These are phyloP conservation scores for Cubamyces lactineus DNA, from an alignment of 768 basidiomycete genomes.

Conservation along the genomic window DNA sequence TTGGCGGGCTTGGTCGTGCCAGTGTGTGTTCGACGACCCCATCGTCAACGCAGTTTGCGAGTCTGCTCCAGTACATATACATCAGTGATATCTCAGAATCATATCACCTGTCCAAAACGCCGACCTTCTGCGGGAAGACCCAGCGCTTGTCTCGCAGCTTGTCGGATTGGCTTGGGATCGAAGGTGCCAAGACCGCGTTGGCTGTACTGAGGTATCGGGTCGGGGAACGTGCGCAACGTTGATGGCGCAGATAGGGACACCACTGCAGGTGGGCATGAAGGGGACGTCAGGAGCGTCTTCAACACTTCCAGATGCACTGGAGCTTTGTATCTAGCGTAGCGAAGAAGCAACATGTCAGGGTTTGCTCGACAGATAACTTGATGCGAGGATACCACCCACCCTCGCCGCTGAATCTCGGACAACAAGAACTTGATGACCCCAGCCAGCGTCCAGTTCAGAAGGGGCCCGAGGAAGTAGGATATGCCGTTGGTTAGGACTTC, in stretches of 20 bases:
- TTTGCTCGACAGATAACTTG: too few species aligned
- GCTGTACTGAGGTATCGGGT: slow-evolving; percentile 34
- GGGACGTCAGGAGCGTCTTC: slow-evolving; percentile 64
- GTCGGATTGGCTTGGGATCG: slow-evolving; percentile 38
- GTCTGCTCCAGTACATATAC: background rate
- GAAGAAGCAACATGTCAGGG: too few species aligned
- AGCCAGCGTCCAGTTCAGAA: slow-evolving; percentile 80
- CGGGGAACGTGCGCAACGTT: slow-evolving; percentile 51
- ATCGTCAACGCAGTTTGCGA: slow-evolving; percentile 1
- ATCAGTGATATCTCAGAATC: background rate
- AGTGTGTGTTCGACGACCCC: slow-evolving; percentile 24
- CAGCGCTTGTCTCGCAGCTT: slow-evolving; percentile 42
- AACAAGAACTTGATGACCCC: slow-evolving; percentile 69
- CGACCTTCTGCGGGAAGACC: slow-evolving; percentile 34
- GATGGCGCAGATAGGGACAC: slow-evolving; percentile 61
- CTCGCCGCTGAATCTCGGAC: slow-evolving; percentile 58
- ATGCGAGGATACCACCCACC: slow-evolving; percentile 42
- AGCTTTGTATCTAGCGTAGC: slow-evolving; percentile 51
- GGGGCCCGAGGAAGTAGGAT: slow-evolving; percentile 72
- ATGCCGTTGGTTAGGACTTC: slow-evolving; percentile 75
- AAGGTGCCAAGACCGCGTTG: slow-evolving; percentile 31
- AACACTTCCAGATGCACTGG: slow-evolving; percentile 64
- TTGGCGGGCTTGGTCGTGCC: slow-evolving; percentile 57
- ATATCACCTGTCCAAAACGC: background rate
- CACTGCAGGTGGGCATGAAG: slow-evolving; percentile 69